Conservation (phyloP, 2,329 filamentous ascomycete genomes). For the Aspergillus uvarum region DNA sequence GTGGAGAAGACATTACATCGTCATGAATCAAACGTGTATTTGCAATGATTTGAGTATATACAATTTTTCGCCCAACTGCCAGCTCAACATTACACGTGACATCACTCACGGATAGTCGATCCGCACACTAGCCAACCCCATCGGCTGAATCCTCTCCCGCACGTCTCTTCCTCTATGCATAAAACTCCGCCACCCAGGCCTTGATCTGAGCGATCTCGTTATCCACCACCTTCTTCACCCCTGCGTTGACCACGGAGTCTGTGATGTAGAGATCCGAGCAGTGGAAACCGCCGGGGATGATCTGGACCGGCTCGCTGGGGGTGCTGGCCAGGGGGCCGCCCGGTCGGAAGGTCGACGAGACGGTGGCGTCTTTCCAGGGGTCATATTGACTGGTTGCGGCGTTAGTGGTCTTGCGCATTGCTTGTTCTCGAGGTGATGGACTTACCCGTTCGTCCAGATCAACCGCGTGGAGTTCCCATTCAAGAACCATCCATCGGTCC, state of each 20-base stretch:
- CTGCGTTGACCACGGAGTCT: slow-evolving; percentile 50
- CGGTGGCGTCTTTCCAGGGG: slow-evolving; percentile 58
- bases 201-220: slow-evolving; percentile 52
- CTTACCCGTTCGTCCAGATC: slow-evolving; percentile 57
- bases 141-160: not conserved
- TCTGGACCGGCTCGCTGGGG: slow-evolving; percentile 49
- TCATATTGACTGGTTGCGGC: slow-evolving; percentile 49
- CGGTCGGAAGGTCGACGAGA: slow-evolving; percentile 55
- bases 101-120: not conserved
- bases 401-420: not conserved
- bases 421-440: not conserved
- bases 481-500: slow-evolving; percentile 57
- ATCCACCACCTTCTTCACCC: slow-evolving; percentile 52
- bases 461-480: slow-evolving; percentile 52
- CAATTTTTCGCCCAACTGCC: too few relatives aligned
- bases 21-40: too few relatives aligned
- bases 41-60: too few relatives aligned
- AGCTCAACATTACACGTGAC: too few relatives aligned
- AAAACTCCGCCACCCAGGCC: slow-evolving; percentile 6
- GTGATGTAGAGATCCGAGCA: slow-evolving; percentile 54
- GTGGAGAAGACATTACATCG: too few relatives aligned
- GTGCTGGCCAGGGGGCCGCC: slow-evolving; percentile 55
- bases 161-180: not conserved
- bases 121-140: not conserved
- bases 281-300: slow-evolving; percentile 57